Evolutionary conservation across 1,139 yeast species (phyloP), one percentile per base, ranked within the genome.

Genomic region (Diutina siamensis): DNA sequence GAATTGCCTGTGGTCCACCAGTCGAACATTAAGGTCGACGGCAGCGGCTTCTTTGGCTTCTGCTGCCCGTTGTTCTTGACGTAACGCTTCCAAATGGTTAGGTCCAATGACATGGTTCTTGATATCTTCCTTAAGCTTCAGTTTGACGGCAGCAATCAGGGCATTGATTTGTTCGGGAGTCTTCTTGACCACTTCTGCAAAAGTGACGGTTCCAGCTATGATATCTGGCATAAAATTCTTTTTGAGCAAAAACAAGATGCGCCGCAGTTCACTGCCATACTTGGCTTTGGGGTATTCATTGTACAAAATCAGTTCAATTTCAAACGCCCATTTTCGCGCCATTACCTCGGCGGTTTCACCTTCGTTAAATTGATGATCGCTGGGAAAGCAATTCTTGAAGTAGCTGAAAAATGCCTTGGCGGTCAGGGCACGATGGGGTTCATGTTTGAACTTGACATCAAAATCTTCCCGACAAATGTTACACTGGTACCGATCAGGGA

Each of bases 101-200:
- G 42, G 42, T 13, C 15, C 42, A 25, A 38, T 8, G 3, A 38
- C 21, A 13, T 38, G 42, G 32, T 38, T n/a, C 42, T 38, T 38
- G 13, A 38, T 20, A 22, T 38, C 42, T n/a, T 38, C 42, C 21
- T 38, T 38, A 15, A 38, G 42, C n/a, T 38, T 38, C 33, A 25
- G 32, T 20, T 38, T 38, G 32, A 38, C 42, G 18, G 33, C 33
- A 2, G 31, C 33, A 25, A 38, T 38, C 31, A 25, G 31, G 31
- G 31, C 32, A 55, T 84, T 85, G 56, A 79, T 70, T 52, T 83
- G 85, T 51, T 78, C 82, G 2, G 76, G 76, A 3, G 79, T 66
- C 70, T 83, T 68, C 25, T 63, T 65, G 5, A 80, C 84, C 46
- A 82, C 65, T 49, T 75, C 70, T 10, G 63, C 62, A 31, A 80